Conservation (phyloP, 2,329 filamentous ascomycete species). For the Neonectria neomacrospora region DNA sequence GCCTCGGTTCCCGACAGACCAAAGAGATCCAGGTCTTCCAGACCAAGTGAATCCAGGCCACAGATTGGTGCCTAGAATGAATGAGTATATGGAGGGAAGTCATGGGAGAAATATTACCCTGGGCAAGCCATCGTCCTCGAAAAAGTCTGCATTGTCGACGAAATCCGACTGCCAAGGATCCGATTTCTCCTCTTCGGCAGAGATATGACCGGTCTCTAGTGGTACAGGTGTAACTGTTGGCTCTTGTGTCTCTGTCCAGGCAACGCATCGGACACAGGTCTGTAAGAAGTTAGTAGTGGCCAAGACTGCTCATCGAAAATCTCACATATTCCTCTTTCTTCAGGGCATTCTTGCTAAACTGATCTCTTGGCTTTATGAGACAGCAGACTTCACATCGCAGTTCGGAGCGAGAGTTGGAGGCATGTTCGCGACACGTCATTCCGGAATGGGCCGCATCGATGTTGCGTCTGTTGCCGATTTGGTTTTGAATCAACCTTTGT, state of each 20-base stretch:
- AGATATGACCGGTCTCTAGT: slow-evolving; percentile 49
- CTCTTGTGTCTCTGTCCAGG: slow-evolving; percentile 52
- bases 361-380: slow-evolving; percentile 39
- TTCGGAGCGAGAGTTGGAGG: slow-evolving; percentile 39
- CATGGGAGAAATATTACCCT: slow-evolving; percentile 28
- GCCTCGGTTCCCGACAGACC: neutral
- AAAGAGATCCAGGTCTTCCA: slow-evolving; percentile 24
- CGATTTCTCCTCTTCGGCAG: slow-evolving; percentile 43
- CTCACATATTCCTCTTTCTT: slow-evolving; percentile 47
- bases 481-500: slow-evolving; percentile 41
- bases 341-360: slow-evolving; percentile 47
- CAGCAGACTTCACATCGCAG: slow-evolving; percentile 48
- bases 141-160: slow-evolving; percentile 41
- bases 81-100: slow-evolving; percentile 14
- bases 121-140: slow-evolving; percentile 34
- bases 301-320: neutral
- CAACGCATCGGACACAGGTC: slow-evolving; percentile 50
- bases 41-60: slow-evolving; percentile 35
- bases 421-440: slow-evolving; percentile 53
- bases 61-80: slow-evolving; percentile 44
- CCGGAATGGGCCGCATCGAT: slow-evolving; percentile 48
- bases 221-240: slow-evolving; percentile 45
- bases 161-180: slow-evolving; percentile 28
- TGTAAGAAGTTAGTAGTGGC: slow-evolving; percentile 31
- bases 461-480: slow-evolving; percentile 19